These are phyloP conservation scores for Suillus variegatus DNA, from an alignment of 768 basidiomycete genomes.

Conservation along the genomic window DNA sequence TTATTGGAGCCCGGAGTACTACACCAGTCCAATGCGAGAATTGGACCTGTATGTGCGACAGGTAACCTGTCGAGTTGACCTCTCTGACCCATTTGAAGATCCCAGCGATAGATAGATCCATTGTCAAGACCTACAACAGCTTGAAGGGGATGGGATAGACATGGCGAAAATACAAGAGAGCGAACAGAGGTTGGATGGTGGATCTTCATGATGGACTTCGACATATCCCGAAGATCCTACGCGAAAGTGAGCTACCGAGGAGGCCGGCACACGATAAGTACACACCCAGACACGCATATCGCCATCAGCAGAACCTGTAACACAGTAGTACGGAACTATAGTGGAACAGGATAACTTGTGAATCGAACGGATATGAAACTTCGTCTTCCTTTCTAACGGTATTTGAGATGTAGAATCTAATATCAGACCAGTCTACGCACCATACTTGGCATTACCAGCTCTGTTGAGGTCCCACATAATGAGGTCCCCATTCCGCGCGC, in stretches of 20 bases:
- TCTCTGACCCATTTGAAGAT: slow-evolving; percentile 74
- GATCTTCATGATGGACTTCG: slow-evolving; percentile 68
- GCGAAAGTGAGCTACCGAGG: slow-evolving; percentile 3
- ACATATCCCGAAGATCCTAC: slow-evolving; percentile 74
- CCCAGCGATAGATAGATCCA: slow-evolving; percentile 77
- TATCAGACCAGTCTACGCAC: slow-evolving; percentile 39
- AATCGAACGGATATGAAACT: slow-evolving; percentile 73
- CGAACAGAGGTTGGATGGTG: slow-evolving; percentile 71
- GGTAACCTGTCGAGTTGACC: slow-evolving; percentile 71
- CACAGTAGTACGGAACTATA: slow-evolving; percentile 69
- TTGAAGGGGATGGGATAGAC: slow-evolving; percentile 63
- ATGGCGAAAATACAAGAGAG: slow-evolving; percentile 70
- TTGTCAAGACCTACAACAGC: slow-evolving; percentile 70
- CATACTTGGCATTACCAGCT: slow-evolving; percentile 65
- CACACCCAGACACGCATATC: slow-evolving; percentile 80
- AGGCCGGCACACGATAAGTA: slow-evolving; percentile 3
- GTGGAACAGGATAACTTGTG: slow-evolving; percentile 68
- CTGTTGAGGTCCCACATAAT: slow-evolving; percentile 83
- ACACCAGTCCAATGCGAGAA: slow-evolving; percentile 77
- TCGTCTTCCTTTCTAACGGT: slow-evolving; percentile 60
- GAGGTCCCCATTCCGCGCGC: slow-evolving; percentile 78
- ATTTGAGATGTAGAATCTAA: slow-evolving; percentile 14
- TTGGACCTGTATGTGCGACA: slow-evolving; percentile 71
- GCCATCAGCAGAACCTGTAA: slow-evolving; percentile 81
- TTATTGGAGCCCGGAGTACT: slow-evolving; percentile 28